Evolutionary conservation across 345 rosid species (phyloP).

Genomic region (Murraya koenigii): DNA sequence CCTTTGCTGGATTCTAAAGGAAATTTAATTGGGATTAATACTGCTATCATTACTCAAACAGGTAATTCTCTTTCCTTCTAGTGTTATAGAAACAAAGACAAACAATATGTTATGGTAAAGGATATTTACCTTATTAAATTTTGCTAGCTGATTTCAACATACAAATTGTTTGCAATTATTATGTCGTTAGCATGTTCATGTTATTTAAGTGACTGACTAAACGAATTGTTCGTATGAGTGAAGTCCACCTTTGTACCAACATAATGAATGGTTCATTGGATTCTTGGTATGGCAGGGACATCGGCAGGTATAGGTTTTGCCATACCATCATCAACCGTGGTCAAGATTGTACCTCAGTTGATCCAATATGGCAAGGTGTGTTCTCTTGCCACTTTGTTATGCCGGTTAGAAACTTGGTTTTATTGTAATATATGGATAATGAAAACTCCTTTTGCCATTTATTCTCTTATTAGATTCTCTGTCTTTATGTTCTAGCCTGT

Average conservation of each 20-base stretch:
- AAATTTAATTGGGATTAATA: conserved; percentile 84
- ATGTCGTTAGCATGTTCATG: not conserved
- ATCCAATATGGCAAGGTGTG: conserved; percentile 82
- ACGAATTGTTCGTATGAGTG: not conserved
- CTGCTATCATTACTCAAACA: conserved; percentile 90
- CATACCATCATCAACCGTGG: conserved; percentile 85
- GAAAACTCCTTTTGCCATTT: not conserved
- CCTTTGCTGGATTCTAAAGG: conserved; percentile 93
- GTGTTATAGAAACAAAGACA: not conserved
- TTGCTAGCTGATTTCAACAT: not conserved
- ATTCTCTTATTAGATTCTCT: not conserved
- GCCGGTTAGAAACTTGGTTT: not conserved
- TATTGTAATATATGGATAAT: not conserved
- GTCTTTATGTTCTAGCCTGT: not conserved
- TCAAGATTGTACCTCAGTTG: conserved; percentile 88
- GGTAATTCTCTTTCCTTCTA: conserved; percentile 37
- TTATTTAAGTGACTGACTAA: not conserved
- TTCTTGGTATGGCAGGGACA: conserved; percentile 54
- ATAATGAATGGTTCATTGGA: not conserved
- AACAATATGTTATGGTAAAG: not conserved
- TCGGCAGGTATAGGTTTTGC: conserved; percentile 99
- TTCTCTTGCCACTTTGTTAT: conserved; percentile 3
- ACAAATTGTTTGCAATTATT: not conserved
- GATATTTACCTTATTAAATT: not conserved
- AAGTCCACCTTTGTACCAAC: not conserved